Evolutionary conservation across 805 yeast species (phyloP), one percentile per base, ranked within the genome.

Genomic region (Ogataea salicorniae): DNA sequence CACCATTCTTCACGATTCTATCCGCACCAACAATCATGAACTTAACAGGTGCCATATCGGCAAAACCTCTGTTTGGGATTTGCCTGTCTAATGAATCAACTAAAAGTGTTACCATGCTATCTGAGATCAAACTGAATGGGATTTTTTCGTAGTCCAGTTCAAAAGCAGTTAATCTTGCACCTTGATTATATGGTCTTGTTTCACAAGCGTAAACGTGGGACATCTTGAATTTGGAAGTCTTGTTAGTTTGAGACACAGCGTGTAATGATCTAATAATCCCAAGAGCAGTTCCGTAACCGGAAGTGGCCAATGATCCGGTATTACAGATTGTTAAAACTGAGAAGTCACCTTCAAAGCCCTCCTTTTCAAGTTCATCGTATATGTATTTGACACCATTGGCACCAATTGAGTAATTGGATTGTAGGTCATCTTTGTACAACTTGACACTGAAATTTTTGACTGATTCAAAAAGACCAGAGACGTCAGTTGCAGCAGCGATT

Each of bases 151-250:
- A 83, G 15, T 87, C 83, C 41, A 92, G 75, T 64, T 92, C 99
- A 66, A 81, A 92, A 0, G 97, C 91, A 0, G 98, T 92, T 49
- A 92, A 73, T 55, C 96, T 79, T 0, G 97, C 88, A 9, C 99
- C 99, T 70, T 92, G 98, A 64, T 92, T 90, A 63, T 92, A 94
- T 1, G 99, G 99, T 57, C 99, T 77, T 0, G 99, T 92, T 63
- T 92, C 99, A 59, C 92, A 75, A 6, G 96, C 92, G 57, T 82
- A 94, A 0, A 84, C 94, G 43, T 81, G 89, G 9, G 78, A 73
- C 53, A 92, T 68, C 60, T 73, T 74, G 39, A 81, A 77, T 0
- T 69, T 56, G 1, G 65, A 53, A 2, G 39, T 17, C 6, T 55
- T 50, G 18, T 53, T 59, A 3, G 53, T 45, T 42, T 66, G 55